Evolutionary conservation across 2,329 filamentous ascomycete genomes (phyloP).

Genomic region (Colletotrichum chrysophilum): DNA sequence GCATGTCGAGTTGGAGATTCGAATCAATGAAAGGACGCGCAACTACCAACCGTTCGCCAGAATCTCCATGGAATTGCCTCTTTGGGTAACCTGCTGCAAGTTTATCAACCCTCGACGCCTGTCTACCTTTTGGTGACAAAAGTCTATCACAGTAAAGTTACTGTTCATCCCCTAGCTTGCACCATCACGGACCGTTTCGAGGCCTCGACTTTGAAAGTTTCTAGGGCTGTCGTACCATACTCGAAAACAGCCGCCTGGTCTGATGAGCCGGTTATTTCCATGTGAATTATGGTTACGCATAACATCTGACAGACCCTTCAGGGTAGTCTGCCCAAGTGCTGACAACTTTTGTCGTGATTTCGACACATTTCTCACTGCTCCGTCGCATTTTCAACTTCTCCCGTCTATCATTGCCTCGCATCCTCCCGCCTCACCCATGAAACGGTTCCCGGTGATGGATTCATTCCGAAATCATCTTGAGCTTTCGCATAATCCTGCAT

Average conservation of each 20-base stretch:
- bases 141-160: neutral
- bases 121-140: neutral
- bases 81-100: neutral
- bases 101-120: neutral
- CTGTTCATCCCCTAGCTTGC: neutral
- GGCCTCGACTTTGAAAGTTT: neutral
- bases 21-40: conserved; percentile 4
- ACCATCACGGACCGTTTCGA: neutral
- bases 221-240: neutral
- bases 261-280: neutral
- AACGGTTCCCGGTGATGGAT: neutral
- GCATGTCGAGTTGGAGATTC: neutral
- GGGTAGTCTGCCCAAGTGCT: neutral
- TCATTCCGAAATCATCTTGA: neutral
- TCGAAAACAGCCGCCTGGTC: neutral
- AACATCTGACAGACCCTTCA: neutral
- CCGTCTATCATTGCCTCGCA: neutral
- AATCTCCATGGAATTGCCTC: conserved; percentile 2
- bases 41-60: conserved; percentile 18
- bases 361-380: neutral
- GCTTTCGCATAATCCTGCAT: neutral
- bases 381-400: neutral
- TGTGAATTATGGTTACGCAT: neutral
- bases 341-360: neutral
- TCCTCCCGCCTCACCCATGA: neutral